phyloP scores from a whole-genome alignment of 176 grass and related monocot species.

The Oryza punctata region DNA sequence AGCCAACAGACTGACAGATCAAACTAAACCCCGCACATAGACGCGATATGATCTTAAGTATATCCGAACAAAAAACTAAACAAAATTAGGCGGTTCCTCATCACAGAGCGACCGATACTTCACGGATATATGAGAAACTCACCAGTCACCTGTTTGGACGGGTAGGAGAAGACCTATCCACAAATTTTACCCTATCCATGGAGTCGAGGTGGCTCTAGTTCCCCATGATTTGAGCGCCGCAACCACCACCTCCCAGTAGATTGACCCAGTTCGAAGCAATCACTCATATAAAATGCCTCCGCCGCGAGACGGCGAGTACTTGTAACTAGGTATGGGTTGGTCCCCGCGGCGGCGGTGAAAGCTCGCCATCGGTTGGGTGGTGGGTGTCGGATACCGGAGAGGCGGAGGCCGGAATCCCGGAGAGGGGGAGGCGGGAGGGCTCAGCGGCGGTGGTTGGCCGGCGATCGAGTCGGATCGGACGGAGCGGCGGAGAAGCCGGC shows the following conservation, averaged over 20 bases:
- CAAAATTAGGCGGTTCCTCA: background rate
- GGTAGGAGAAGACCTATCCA: too few relatives aligned
- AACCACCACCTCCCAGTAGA: background rate
- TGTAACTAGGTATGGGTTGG: background rate
- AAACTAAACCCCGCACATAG: background rate
- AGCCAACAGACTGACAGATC: background rate
- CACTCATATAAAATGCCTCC: background rate
- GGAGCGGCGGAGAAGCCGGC: too few relatives aligned
- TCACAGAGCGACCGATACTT: background rate
- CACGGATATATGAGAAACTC: background rate
- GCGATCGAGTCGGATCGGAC: background rate
- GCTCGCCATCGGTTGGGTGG: background rate
- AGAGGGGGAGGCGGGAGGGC: background rate
- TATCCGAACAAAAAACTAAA: background rate
- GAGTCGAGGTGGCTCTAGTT: background rate
- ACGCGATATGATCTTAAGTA: background rate
- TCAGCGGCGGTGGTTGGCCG: background rate
- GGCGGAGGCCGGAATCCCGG: background rate
- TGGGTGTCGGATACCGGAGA: background rate
- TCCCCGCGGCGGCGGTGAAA: background rate
- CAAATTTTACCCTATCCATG: background rate
- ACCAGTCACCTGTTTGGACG: slow-evolving; percentile 9
- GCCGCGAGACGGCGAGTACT: background rate
- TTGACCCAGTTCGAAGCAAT: background rate
- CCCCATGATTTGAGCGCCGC: background rate